Conservation (phyloP, 495 filamentous ascomycete species). For the Tuber borchii region DNA sequence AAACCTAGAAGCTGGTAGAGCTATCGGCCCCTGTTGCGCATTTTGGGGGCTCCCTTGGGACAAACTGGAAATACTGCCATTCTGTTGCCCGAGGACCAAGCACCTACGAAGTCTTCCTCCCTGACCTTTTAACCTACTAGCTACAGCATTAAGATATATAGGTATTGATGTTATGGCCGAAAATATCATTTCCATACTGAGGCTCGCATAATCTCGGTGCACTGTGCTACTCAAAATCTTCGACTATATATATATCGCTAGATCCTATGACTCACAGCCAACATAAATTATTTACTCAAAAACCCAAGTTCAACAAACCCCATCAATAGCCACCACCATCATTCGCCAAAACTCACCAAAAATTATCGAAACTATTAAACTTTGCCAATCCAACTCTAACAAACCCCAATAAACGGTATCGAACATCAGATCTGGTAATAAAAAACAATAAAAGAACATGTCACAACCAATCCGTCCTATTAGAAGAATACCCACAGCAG, state of each 20-base stretch:
- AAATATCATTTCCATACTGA: background rate
- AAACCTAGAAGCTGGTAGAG: no score
- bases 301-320: background rate
- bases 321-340: background rate
- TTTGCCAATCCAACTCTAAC: background rate
- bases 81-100: no score
- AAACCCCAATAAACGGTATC: background rate
- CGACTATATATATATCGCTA: background rate
- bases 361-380: background rate
- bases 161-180: background rate
- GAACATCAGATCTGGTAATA: background rate
- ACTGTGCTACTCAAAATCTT: background rate
- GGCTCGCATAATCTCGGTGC: background rate
- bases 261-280: background rate
- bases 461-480: conserved; percentile 21
- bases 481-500: conserved; percentile 43
- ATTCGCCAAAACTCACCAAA: background rate
- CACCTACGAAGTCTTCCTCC: no score
- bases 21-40: no score
- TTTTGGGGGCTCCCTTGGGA: no score
- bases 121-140: no score
- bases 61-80: no score
- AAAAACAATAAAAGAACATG: background rate
- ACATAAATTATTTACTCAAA: background rate
- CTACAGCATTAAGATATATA: background rate